A percentile compares a stretch with the other conserved stretches of the same genome.
Evolutionary conservation across 139 green algal genomes (phyloP).

Genomic region (Coccomyxa sp.): DNA sequence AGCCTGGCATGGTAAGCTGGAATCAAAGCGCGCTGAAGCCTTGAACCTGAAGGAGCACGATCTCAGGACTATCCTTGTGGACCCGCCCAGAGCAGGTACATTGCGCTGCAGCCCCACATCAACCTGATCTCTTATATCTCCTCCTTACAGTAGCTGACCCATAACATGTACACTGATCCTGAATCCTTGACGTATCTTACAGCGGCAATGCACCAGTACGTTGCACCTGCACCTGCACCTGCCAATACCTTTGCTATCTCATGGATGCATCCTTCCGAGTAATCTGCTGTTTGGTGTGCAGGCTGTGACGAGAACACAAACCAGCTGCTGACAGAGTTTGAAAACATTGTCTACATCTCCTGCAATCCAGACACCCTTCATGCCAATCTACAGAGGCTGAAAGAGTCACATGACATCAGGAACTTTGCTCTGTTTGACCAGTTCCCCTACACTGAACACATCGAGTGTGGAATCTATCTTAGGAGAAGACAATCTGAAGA

Average conservation of each 20-base stretch:
- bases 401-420: constrained; percentile 17
- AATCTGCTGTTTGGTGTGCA: no score
- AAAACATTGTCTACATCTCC: constrained; percentile 86
- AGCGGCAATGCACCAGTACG: no score
- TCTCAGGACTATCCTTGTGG: constrained; percentile 78
- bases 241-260: no score
- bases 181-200: no score
- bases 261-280: no score
- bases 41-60: constrained; percentile 26
- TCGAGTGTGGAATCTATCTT: constrained; percentile 80
- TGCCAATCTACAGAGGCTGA: constrained; percentile 50
- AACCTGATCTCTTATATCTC: neutral
- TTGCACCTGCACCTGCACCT: no score
- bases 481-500: neutral
- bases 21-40: constrained; percentile 28
- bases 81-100: constrained; percentile 57
- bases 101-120: neutral
- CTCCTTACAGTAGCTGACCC: no score
- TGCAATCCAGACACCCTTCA: constrained; percentile 89
- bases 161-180: no score
- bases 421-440: constrained; percentile 91
- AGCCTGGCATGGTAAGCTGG: constrained; percentile 49
- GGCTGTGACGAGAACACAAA: constrained; percentile 47
- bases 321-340: constrained; percentile 65
- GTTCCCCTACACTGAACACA: constrained; percentile 90